Percentiles rank a stretch among this genome's conserved stretches.
Evolutionary conservation across 2,329 filamentous ascomycete species (phyloP).

Genomic region (Emericellopsis atlantica): DNA sequence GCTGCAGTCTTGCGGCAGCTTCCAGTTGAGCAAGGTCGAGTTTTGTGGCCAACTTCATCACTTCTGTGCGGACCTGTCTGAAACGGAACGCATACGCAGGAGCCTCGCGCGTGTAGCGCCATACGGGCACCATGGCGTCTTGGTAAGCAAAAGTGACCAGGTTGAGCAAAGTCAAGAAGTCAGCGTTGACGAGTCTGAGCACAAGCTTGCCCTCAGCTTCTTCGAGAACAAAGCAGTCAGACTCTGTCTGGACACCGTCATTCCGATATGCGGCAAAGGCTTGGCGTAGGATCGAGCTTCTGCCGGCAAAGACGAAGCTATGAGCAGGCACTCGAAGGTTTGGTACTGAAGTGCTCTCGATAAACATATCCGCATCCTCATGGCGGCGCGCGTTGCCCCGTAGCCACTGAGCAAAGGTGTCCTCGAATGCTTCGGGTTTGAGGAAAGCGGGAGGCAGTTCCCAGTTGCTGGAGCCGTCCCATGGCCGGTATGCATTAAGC

Average conservation of each 20-base stretch:
- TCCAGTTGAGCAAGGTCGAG: constrained; percentile 64
- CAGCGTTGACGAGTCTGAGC: constrained; percentile 55
- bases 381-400: constrained; percentile 22
- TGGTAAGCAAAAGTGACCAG: constrained; percentile 70
- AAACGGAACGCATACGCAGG: constrained; percentile 58
- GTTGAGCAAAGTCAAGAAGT: constrained; percentile 70
- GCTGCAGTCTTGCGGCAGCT: constrained; percentile 64
- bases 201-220: constrained; percentile 34
- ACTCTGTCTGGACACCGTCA: constrained; percentile 6
- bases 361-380: constrained; percentile 26
- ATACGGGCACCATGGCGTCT: constrained; percentile 70
- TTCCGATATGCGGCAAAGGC: constrained; percentile 44
- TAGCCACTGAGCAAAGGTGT: constrained; percentile 43
- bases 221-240: constrained; percentile 17
- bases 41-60: constrained; percentile 73
- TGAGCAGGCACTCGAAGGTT: constrained; percentile 69
- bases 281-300: constrained; percentile 57
- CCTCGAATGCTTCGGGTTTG: constrained; percentile 44
- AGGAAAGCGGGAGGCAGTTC: constrained; percentile 20
- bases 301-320: constrained; percentile 63
- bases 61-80: constrained; percentile 66
- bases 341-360: constrained; percentile 49
- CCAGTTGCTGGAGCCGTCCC: constrained; percentile 8
- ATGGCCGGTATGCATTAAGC: too few species aligned
- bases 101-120: constrained; percentile 63